Base-by-base conservation (phyloP, 352 stramenopile genomes). In the Phytophthora brassicae region DNA sequence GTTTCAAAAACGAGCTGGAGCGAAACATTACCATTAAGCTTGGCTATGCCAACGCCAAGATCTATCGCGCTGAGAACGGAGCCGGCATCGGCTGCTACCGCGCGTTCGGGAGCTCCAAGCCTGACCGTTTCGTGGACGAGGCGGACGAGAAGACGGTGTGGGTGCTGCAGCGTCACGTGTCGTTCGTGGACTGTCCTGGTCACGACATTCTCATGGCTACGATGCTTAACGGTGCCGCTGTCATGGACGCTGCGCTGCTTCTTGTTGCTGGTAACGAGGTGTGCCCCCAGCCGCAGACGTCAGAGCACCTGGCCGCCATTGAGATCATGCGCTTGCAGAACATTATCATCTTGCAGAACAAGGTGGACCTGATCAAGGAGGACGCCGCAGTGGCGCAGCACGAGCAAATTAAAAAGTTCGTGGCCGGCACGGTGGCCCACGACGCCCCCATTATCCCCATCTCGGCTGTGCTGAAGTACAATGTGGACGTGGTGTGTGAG, bases 1-100 rank as follows among this genome's bases (percentile, higher is more conserved):
- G 94, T 29, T 98, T 98, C 74, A 99, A 98, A 81, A 99, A 99
- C 78, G 98, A 99, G 75, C 77, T 99, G 64, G 97, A 99, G 77
- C 94, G 97, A 70, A 99, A 99, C 86, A 99, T 99, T 77, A 99
- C 98, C 54, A 99, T 99, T 86, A 99, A 99, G 84, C 85, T 99
- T n/a, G 98, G 98, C 54, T 99, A 99, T 75, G 98, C 98, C 54
- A 99, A 99, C 76, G 98, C 98, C 49, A 99, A 99, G 85, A 99
- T 99, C 77, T 99, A 99, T 89, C 72, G 82, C 56, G 85, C 84
- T 11, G 87, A 95, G 66, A 92, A 90, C 53, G 81, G 76, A 45
- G 66, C 77, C 11, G 89, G 88, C 46, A 89, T 93, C 43, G 86
- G 86, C 50, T 92, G 81, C 68, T 98, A 97, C 80, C 79, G 89